phyloP scores from a whole-genome alignment of 2,329 filamentous ascomycete genomes.

The Coniochaeta sp. region DNA sequence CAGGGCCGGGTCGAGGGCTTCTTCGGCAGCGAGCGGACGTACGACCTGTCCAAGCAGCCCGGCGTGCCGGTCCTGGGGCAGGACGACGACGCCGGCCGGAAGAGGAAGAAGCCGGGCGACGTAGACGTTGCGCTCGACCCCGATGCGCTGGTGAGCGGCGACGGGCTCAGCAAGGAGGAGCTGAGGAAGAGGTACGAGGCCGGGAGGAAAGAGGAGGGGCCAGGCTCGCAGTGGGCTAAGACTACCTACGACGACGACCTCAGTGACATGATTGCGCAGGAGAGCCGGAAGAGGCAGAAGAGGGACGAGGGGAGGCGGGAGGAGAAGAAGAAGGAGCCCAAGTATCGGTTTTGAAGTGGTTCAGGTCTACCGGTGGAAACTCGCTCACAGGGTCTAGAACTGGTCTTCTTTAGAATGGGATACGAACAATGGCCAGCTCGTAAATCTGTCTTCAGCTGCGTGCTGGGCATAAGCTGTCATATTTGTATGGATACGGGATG shows the following conservation, averaged over 20 bases:
- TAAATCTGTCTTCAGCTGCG: not conserved
- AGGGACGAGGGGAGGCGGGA: slow-evolving; percentile 70
- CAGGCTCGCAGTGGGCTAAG: slow-evolving; percentile 58
- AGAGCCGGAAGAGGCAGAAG: slow-evolving; percentile 85
- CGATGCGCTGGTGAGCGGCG: slow-evolving; percentile 66
- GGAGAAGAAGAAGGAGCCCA: slow-evolving; percentile 51
- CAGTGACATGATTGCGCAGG: slow-evolving; percentile 91
- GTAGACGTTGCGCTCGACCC: slow-evolving; percentile 88
- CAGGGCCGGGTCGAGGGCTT: slow-evolving; percentile 83
- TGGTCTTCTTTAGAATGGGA: not conserved
- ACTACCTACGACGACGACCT: slow-evolving; percentile 68
- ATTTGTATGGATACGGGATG: not conserved
- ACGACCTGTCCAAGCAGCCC: slow-evolving; percentile 63
- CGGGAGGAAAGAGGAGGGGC: slow-evolving; percentile 57
- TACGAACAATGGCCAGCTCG: not conserved
- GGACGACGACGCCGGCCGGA: slow-evolving; percentile 65
- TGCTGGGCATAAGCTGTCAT: not conserved
- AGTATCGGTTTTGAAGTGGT: slow-evolving; percentile 37
- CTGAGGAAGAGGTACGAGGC: slow-evolving; percentile 73
- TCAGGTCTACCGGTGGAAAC: not conserved
- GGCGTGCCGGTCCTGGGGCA: slow-evolving; percentile 69
- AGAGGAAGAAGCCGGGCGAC: slow-evolving; percentile 94
- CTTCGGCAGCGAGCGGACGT: slow-evolving; percentile 90
- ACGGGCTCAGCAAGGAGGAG: slow-evolving; percentile 79
- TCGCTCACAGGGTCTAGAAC: not conserved